Evolutionary conservation across 2,329 filamentous ascomycete species (phyloP), one percentile per base, ranked within the genome.

Genomic region (Colletotrichum liriopes): DNA sequence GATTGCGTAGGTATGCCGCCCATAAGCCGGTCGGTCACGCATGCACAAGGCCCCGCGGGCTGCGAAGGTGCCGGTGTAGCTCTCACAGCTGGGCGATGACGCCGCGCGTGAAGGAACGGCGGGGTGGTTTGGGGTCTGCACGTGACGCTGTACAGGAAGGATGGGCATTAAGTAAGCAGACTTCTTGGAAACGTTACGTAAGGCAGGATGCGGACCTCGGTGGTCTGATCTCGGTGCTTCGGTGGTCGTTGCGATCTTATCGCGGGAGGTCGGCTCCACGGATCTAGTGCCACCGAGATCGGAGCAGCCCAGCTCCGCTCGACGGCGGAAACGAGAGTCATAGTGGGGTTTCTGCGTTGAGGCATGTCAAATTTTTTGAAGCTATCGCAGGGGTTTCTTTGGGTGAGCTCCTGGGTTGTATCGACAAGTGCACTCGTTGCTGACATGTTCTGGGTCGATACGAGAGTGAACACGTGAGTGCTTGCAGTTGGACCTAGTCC

Each of bases 221-320:
- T 54, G 65, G 29, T 35, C 52, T 59, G 54, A 56, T 32, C 45
- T 62, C 68, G 64, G 68, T 55, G 55, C 35, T 54, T 55, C 45
- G 45, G 62, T 55, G 63, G 63, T 51, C 39, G 59, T 51, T 61
- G 23, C 41, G 45, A 62, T 37, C 55, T 58, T 58, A 41, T 65
- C 61, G 61, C 64, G 64, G 49, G 41, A 39, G 35, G 49, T 71
- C 67, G 67, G 63, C 32, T 32, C 39, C 49, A 47, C 68, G 68
- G 68, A 54, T 62, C 51, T 11, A 43, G 58, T 37, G 16, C 39
- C 56, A 52, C 65, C 69, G 69, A 72, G 58, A 63, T 72, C 69
- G 69, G 69, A 72, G 65, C 37, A 43, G 26, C n/a, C n/a, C 39
- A 45, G 32, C 66, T 64, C 66, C 66, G 59, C 59, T 63, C 16